Conservation (phyloP, 352 stramenopile species). For the Phytopythium aichiense region DNA sequence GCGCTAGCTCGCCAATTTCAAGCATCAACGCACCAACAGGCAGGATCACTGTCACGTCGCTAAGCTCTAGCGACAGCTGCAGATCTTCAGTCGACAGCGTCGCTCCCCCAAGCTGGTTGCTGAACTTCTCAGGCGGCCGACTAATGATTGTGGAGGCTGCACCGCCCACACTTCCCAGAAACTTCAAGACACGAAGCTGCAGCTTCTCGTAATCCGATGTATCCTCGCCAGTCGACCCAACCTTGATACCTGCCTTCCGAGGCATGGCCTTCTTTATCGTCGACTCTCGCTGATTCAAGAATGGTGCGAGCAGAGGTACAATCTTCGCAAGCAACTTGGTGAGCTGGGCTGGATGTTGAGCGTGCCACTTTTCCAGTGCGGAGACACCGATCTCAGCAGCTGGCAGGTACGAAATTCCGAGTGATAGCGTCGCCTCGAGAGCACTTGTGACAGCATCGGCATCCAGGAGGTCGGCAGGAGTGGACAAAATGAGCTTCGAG, state of each 20-base stretch:
- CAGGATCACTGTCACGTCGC: slow-evolving; percentile 33
- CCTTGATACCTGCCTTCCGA: not conserved
- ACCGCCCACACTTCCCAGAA: slow-evolving; percentile 54
- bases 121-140: slow-evolving; percentile 13
- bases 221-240: slow-evolving; percentile 10
- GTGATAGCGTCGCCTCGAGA: slow-evolving; percentile 42
- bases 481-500: slow-evolving; percentile 52
- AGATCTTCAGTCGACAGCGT: slow-evolving; percentile 27
- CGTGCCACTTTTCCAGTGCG: slow-evolving; percentile 57
- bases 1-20: slow-evolving; percentile 46
- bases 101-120: slow-evolving; percentile 11
- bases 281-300: slow-evolving; percentile 37
- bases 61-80: slow-evolving; percentile 40
- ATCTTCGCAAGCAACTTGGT: slow-evolving; percentile 30
- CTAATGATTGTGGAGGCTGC: slow-evolving; percentile 46
- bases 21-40: slow-evolving; percentile 43
- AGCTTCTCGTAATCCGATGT: slow-evolving; percentile 37
- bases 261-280: slow-evolving; percentile 9
- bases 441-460: slow-evolving; percentile 26
- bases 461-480: slow-evolving; percentile 35
- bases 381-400: slow-evolving; percentile 52
- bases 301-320: slow-evolving; percentile 43
- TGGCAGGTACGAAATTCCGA: slow-evolving; percentile 62
- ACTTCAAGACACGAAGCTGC: slow-evolving; percentile 53
- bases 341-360: slow-evolving; percentile 18